Evolutionary conservation across 169 alveolate genomes (phyloP).

Genomic region (Ichthyophthirius multifiliis): DNA sequence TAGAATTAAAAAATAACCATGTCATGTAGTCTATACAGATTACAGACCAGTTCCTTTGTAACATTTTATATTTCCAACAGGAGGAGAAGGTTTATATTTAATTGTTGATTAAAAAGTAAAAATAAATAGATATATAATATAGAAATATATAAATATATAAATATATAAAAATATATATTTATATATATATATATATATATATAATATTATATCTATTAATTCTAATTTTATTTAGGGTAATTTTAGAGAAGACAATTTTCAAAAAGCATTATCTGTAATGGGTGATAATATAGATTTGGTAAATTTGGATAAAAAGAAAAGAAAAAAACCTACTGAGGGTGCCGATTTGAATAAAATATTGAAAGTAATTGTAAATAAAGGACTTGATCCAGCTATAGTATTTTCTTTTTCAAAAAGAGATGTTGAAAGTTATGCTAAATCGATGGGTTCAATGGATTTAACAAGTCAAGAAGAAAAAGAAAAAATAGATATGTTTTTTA

Average conservation of each 20-base stretch:
- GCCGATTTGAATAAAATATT: constrained; percentile 92
- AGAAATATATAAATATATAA: too few relatives aligned
- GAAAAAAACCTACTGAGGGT: constrained; percentile 45
- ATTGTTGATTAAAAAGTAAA: constrained; percentile 90
- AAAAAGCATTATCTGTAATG: constrained; percentile 76
- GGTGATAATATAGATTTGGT: constrained; percentile 76
- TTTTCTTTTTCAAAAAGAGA: constrained; percentile 97
- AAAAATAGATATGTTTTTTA: constrained; percentile 90
- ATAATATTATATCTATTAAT: too few relatives aligned
- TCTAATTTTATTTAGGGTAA: constrained; percentile 9
- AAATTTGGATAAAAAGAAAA: constrained; percentile 43
- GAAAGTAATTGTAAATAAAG: constrained; percentile 90
- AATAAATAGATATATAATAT: not conserved
- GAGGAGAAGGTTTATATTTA: constrained; percentile 93
- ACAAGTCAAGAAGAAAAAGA: constrained; percentile 87
- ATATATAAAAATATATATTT: too few relatives aligned
- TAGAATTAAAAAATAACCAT: constrained; percentile 95
- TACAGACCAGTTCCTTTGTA: constrained; percentile 98
- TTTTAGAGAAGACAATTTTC: constrained; percentile 83
- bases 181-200: not conserved
- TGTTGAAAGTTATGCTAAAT: constrained; percentile 95
- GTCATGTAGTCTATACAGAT: constrained; percentile 97
- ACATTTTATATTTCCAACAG: constrained; percentile 95
- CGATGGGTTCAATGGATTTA: constrained; percentile 82
- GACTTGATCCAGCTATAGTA: constrained; percentile 94